phyloP scores from a whole-genome alignment of 148 eudicot species.

The Arctostaphylos glauca region DNA sequence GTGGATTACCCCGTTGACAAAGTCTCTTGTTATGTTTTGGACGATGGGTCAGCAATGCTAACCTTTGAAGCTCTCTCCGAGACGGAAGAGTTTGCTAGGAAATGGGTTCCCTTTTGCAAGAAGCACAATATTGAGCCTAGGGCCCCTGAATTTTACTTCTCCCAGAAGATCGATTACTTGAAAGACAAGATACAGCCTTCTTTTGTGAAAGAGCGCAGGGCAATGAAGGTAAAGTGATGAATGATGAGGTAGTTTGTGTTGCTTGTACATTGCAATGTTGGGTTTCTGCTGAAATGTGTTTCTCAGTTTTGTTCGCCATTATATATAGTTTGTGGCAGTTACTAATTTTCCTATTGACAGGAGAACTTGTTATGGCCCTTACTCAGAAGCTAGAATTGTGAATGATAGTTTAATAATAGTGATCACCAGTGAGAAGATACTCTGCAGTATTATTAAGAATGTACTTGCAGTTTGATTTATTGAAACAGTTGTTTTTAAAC shows the following conservation, averaged over 20 bases:
- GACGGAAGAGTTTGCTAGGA: slow-evolving; percentile 95
- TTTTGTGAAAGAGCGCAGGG: slow-evolving; percentile 92
- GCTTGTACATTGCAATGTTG: not conserved
- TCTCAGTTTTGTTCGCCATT: too few species aligned
- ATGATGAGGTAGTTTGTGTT: too few species aligned
- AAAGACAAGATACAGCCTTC: slow-evolving; percentile 96
- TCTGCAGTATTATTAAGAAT: too few species aligned
- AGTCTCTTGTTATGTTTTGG: slow-evolving; percentile 94
- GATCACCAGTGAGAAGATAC: too few species aligned
- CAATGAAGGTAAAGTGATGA: slow-evolving; percentile 74
- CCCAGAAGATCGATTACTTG: slow-evolving; percentile 87
- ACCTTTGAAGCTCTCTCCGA: slow-evolving; percentile 86
- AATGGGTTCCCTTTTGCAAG: slow-evolving; percentile 97
- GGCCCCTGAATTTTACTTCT: slow-evolving; percentile 95
- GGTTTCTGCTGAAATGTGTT: not conserved
- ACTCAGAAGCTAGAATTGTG: too few species aligned
- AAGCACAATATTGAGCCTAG: slow-evolving; percentile 90
- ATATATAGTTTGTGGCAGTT: too few species aligned
- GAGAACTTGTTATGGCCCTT: too few species aligned
- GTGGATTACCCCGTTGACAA: slow-evolving; percentile 98
- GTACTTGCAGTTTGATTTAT: too few species aligned
- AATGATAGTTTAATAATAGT: too few species aligned
- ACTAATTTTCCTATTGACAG: too few species aligned
- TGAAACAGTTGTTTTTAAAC: too few species aligned
- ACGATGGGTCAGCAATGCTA: slow-evolving; percentile 98